Base-by-base conservation (phyloP, 2,329 filamentous ascomycete species). In the Dryadomyces quercivorus region DNA sequence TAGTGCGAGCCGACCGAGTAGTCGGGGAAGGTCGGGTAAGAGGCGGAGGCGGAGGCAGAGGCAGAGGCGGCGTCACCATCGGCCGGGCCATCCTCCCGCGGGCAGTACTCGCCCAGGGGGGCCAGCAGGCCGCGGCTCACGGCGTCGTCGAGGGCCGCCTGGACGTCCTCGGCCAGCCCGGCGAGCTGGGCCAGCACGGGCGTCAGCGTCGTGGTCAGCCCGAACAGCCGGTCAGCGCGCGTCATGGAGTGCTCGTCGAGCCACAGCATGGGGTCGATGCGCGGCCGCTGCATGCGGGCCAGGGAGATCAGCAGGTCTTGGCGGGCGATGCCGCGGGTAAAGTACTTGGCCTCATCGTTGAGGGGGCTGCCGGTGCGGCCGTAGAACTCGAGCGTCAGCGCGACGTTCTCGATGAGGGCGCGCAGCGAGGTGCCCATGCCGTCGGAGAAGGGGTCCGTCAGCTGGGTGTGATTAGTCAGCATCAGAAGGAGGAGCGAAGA, bases 201-300 rank as follows among this genome's bases (percentile, higher is more conserved):
- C 16, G 49, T 45, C 47, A 59, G 50, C 6, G 56, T 55, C 0
- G 54, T 51, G 5, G 58, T 59, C 36, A 59, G 46, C 2, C 58
- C 58, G 2, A 59, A 44, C 21, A 59, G 58, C 1, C 58, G 54
- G 54, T 59, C 58, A 16, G 58, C 58, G 21, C 57, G 58, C n/a
- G 43, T 51, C 50, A 45, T 49, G 22, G 52, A 36, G 21, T 57
- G 56, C 5, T 56, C 52, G 54, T 59, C 58, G 18, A 59, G 58
- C 58, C 58, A 59, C 5, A 50, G 53, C 2, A 52, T 31, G 31
- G 58, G 58, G 20, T 52, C 44, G 36, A 59, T 58, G 50, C 52
- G 52, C 38, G 58, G 56, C 16, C 56, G 56, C 53, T 55, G 54
- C 58, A 59, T 50, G 26, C 54, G 52, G 15, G 58, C 54, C 36